phyloP scores from a whole-genome alignment of 139 green algal genomes.

The Asterochloris erici region DNA sequence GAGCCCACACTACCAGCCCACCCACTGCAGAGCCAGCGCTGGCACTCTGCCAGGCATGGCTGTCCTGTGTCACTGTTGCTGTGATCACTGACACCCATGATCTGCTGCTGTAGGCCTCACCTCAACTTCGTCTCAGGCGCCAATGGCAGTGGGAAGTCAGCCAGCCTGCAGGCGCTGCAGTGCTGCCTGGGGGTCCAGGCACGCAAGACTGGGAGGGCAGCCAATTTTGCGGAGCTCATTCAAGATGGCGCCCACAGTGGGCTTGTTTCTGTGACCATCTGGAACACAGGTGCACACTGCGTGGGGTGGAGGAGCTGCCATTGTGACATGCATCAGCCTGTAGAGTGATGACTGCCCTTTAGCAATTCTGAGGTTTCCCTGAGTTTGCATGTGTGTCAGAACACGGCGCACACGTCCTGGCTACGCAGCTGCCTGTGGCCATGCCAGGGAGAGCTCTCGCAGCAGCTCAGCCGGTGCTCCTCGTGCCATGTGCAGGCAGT shows the following conservation, averaged over 20 bases:
- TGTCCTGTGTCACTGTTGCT: neutral
- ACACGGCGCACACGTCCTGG: neutral
- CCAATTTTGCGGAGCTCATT: conserved; percentile 28
- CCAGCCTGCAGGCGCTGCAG: conserved; percentile 65
- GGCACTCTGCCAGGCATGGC: neutral
- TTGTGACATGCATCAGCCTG: neutral
- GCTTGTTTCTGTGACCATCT: conserved; percentile 50
- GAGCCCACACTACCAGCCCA: neutral
- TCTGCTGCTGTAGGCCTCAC: conserved; percentile 38
- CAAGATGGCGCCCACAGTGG: conserved; percentile 29
- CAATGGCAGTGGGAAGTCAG: conserved; percentile 74
- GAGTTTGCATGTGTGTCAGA: neutral
- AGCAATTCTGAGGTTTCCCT: neutral
- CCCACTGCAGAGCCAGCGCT: no score
- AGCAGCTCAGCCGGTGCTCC: no score
- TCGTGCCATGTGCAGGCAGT: no score
- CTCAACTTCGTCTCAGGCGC: conserved; percentile 66
- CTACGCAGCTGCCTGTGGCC: no score
- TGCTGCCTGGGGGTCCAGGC: conserved; percentile 61
- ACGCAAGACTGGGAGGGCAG: conserved; percentile 47
- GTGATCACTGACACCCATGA: neutral
- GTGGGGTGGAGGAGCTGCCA: neutral
- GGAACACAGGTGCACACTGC: conserved; percentile 44
- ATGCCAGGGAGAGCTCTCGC: no score
- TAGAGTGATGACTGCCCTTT: neutral